Base-by-base conservation (phyloP, 768 basidiomycete species). In the Russula dissimulans region DNA sequence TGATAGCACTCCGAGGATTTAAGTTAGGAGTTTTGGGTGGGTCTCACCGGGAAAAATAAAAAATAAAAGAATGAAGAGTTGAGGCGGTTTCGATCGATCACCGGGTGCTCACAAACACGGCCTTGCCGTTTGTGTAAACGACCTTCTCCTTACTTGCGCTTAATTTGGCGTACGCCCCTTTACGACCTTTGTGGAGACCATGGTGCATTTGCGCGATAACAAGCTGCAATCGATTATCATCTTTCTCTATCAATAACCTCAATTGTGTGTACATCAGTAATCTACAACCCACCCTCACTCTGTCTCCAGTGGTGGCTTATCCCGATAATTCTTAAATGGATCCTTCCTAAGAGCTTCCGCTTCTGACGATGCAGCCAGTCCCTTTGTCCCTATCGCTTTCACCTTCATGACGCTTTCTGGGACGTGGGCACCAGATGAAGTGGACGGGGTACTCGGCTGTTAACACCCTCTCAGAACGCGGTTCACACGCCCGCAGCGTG, bases 81-180 rank as follows among this genome's bases (percentile, higher is more conserved):
- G 22, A 26, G 22, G 22, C 22, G 2, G 1, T 26, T 26, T 26
- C 22, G 58, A 59, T 59, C 59, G 59, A 59, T 59, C 59, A 50
- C 15, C 14, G 22, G 22, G 22, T 26, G 36, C 94, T 67, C 69
- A 95, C 93, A 67, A 95, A 83, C 52, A 97, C 84, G 10, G 83
- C 82, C 73, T 86, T 84, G 42, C 91, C 91, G 68, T 89, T 92
- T 3, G 87, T 79, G 66, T 97, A 97, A 15, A 90, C 80, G 62
- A 97, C 75, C 77, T 89, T 95, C 72, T 81, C 88, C 73, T 85
- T 89, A 72, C 72, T 80, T 56, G 80, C 79, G 61, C 83, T 82
- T 45, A 94, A 80, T 73, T 89, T 92, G 18, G 86, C 88, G 5
- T 85, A 78, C 56, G 75, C 73, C 18, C 89, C 87, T 42, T 91